Conservation (phyloP, 352 stramenopile species). For the Pythium sp. region DNA sequence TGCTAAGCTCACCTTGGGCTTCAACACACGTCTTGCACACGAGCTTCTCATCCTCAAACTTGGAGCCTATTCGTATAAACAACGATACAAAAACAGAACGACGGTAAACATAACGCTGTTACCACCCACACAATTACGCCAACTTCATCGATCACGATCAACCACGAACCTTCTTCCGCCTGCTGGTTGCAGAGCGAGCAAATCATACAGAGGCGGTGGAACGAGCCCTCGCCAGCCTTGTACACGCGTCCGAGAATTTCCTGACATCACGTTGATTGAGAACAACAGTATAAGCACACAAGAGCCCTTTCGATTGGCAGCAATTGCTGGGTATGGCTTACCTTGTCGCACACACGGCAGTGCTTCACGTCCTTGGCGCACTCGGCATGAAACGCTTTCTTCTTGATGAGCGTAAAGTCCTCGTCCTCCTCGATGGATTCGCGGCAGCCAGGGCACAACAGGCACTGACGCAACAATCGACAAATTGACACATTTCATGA, state of each 20-base stretch:
- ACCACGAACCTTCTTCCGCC: conserved; percentile 49
- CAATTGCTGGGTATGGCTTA: conserved; percentile 9
- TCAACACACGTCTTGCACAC: conserved; percentile 54
- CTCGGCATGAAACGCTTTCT: conserved; percentile 77
- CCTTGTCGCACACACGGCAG: conserved; percentile 74
- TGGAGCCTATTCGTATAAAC: conserved; percentile 18
- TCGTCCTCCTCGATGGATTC: conserved; percentile 78
- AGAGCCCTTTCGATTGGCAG: neutral
- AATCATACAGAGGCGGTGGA: conserved; percentile 81
- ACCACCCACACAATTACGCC: neutral
- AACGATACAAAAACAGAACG: neutral
- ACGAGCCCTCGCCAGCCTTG: conserved; percentile 51
- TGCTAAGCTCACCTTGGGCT: conserved; percentile 33
- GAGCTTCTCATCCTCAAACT: conserved; percentile 53
- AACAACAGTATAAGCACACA: neutral
- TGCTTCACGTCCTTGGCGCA: conserved; percentile 66
- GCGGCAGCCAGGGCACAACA: conserved; percentile 70
- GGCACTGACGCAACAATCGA: conserved; percentile 32
- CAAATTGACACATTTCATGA: neutral
- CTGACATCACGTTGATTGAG: conserved; percentile 13
- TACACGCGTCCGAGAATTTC: conserved; percentile 81
- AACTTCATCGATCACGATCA: neutral
- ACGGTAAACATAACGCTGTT: neutral
- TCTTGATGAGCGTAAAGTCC: conserved; percentile 78
- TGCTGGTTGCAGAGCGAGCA: conserved; percentile 72